Conservation (phyloP, 768 basidiomycete genomes). For the Leccinellum luteum region DNA sequence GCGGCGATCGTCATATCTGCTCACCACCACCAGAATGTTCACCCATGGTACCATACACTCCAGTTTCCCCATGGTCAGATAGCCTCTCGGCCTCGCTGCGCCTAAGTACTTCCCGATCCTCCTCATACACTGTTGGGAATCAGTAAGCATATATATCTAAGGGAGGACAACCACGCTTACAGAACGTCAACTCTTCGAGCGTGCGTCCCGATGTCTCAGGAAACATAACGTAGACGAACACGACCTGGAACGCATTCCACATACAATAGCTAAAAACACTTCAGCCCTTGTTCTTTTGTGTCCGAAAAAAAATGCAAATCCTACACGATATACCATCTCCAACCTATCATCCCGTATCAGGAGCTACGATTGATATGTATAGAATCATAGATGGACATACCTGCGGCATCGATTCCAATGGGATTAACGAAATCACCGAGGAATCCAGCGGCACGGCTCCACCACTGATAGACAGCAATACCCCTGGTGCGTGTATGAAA, state of each 20-base stretch:
- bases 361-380: not conserved
- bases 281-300: not conserved
- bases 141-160: no score
- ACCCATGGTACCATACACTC: not conserved
- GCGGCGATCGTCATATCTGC: not conserved
- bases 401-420: no score
- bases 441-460: slow-evolving; percentile 37
- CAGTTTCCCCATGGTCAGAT: not conserved
- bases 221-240: not conserved
- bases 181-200: not conserved
- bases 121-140: not conserved
- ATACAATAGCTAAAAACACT: not conserved
- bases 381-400: no score
- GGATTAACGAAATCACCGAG: slow-evolving; percentile 6
- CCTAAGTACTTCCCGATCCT: not conserved
- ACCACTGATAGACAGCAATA: slow-evolving; percentile 58
- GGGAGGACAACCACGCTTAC: not conserved
- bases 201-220: not conserved
- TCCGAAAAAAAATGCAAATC: not conserved
- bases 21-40: not conserved
- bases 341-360: not conserved
- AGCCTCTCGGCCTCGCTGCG: not conserved
- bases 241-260: not conserved
- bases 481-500: slow-evolving; percentile 50
- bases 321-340: not conserved